These are phyloP conservation scores for Exutisphaerella laricina DNA, from an alignment of 2,329 filamentous ascomycete genomes.

Conservation along the genomic window DNA sequence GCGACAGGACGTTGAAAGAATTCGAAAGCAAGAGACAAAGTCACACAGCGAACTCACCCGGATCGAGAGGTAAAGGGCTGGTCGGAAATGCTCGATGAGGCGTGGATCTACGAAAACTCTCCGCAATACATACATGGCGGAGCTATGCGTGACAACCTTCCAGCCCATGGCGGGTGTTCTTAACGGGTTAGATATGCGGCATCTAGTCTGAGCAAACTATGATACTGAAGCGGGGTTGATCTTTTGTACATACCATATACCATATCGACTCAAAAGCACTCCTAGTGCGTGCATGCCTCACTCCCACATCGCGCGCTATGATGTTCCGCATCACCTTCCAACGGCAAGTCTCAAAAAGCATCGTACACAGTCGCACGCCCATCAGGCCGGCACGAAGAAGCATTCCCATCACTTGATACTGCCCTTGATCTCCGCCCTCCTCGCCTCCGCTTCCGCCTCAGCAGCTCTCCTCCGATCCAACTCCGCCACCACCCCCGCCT, in stretches of 20 bases:
- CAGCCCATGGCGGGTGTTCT: too few relatives aligned
- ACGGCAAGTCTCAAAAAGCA: too few relatives aligned
- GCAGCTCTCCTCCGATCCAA: slow-evolving; percentile 29
- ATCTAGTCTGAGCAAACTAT: too few relatives aligned
- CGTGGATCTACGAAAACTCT: background rate
- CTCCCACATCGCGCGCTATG: too few relatives aligned
- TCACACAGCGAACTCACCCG: background rate
- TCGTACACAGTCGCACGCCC: background rate
- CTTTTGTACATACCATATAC: too few relatives aligned
- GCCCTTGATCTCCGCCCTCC: slow-evolving; percentile 31
- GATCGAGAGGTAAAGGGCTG: background rate
- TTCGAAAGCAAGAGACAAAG: slow-evolving; percentile 1
- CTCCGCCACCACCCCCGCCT: slow-evolving; percentile 24
- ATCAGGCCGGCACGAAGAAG: background rate
- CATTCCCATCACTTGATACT: slow-evolving; percentile 29
- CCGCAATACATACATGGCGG: background rate
- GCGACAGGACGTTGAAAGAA: background rate
- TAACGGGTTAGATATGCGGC: too few relatives aligned
- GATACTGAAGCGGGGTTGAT: too few relatives aligned
- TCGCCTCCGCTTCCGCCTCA: slow-evolving; percentile 27
- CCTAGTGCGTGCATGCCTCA: too few relatives aligned
- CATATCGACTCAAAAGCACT: too few relatives aligned
- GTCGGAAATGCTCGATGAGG: background rate
- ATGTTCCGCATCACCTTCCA: too few relatives aligned
- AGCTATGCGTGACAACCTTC: background rate